Evolutionary conservation across 306 rosid genomes (phyloP).

Genomic region (Purshia tridentata): DNA sequence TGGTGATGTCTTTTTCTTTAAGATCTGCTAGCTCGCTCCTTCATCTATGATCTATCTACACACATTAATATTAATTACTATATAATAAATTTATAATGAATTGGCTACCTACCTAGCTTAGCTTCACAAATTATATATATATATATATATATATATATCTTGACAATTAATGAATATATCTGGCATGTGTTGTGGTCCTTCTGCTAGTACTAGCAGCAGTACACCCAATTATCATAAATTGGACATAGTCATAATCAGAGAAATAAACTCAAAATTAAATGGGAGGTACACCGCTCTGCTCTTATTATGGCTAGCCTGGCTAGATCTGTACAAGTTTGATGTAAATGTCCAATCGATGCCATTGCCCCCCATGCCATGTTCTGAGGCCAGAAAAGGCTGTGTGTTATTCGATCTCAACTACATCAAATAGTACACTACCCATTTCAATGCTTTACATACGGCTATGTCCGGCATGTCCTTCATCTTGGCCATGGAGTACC

Average conservation of each 20-base stretch:
- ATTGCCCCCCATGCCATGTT: slow-evolving; percentile 34
- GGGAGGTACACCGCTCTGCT: neutral
- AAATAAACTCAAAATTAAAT: slow-evolving; percentile 36
- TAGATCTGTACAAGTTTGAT: too few species aligned
- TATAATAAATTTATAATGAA: too few species aligned
- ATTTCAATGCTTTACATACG: slow-evolving; percentile 3
- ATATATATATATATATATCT: too few species aligned
- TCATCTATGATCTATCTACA: too few species aligned
- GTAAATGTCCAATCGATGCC: neutral
- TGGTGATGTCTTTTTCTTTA: neutral
- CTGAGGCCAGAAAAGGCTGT: slow-evolving; percentile 23
- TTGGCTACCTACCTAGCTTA: neutral
- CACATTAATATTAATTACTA: too few species aligned
- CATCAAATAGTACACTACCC: neutral
- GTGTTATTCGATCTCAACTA: neutral
- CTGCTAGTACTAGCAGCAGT: slow-evolving; percentile 1
- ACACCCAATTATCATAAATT: neutral
- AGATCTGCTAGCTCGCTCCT: neutral
- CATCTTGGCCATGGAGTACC: too few species aligned
- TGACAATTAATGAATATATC: neutral
- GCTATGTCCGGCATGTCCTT: slow-evolving; percentile 19
- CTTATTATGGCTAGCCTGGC: too few species aligned
- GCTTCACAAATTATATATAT: too few species aligned
- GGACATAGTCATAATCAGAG: slow-evolving; percentile 34
- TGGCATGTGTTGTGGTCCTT: slow-evolving; percentile 37